Evolutionary conservation across 2,329 filamentous ascomycete genomes (phyloP).

Genomic region (Sporothrix dimorphospora): DNA sequence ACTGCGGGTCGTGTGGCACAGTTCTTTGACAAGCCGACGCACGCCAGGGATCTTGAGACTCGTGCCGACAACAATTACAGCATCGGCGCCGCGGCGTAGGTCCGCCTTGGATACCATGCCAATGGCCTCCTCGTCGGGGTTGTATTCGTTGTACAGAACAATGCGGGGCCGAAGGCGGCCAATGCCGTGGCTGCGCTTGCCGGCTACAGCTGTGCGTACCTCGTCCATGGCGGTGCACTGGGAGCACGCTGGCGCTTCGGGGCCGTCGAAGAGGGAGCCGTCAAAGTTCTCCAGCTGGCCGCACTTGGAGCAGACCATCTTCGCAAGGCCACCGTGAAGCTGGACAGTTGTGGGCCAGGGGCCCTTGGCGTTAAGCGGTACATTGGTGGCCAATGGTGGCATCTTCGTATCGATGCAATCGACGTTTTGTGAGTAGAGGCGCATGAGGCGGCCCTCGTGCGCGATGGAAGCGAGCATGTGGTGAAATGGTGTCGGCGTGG

Average conservation of each 20-base stretch:
- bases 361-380: slow-evolving; percentile 79
- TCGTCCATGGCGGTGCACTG: slow-evolving; percentile 75
- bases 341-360: slow-evolving; percentile 95
- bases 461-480: slow-evolving; percentile 90
- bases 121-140: slow-evolving; percentile 95
- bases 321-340: slow-evolving; percentile 87
- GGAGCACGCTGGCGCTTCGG: slow-evolving; percentile 77
- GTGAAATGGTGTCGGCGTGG: slow-evolving; percentile 86
- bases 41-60: slow-evolving; percentile 95
- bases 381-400: slow-evolving; percentile 74
- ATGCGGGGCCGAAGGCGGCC: slow-evolving; percentile 88
- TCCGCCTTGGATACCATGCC: slow-evolving; percentile 87
- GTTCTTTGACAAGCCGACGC: slow-evolving; percentile 82
- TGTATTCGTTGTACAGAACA: slow-evolving; percentile 96
- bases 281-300: slow-evolving; percentile 75
- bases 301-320: slow-evolving; percentile 98
- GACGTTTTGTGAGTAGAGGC: slow-evolving; percentile 95
- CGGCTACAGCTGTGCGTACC: slow-evolving; percentile 73
- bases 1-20: slow-evolving; percentile 84
- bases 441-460: slow-evolving; percentile 81
- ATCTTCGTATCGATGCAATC: slow-evolving; percentile 91
- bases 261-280: slow-evolving; percentile 77
- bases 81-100: slow-evolving; percentile 82
- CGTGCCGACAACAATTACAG: slow-evolving; percentile 91
- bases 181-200: slow-evolving; percentile 91